phyloP scores from a whole-genome alignment of 805 yeast genomes.

The Brettanomyces sp. region DNA sequence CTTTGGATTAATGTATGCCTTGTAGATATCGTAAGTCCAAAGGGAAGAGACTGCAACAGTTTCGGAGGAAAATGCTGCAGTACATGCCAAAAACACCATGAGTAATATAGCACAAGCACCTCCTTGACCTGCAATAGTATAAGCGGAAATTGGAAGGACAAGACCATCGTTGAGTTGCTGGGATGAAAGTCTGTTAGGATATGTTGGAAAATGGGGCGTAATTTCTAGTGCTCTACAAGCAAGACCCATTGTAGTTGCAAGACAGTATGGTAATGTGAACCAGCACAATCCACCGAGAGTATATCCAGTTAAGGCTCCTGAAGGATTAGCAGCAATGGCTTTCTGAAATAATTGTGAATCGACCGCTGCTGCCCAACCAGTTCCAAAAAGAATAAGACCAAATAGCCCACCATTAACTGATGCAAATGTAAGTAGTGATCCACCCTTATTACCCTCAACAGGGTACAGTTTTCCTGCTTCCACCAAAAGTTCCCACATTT shows the following conservation, averaged over 20 bases:
- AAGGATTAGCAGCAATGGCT: conserved; percentile 35
- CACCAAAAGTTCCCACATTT: conserved; percentile 24
- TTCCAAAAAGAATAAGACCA: conserved; percentile 24
- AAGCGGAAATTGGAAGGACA: conserved; percentile 42
- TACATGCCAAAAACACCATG: conserved; percentile 43
- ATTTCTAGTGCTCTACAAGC: conserved; percentile 29
- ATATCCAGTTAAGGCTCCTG: conserved; percentile 32
- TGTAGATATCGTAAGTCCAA: conserved; percentile 41
- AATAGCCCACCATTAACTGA: conserved; percentile 21
- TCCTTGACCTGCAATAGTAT: conserved; percentile 40
- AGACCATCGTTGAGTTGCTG: conserved; percentile 39
- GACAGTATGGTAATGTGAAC: conserved; percentile 32
- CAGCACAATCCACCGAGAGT: conserved; percentile 38
- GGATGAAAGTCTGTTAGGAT: conserved; percentile 23
- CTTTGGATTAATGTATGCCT: conserved; percentile 39
- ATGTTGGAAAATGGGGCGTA: conserved; percentile 16
- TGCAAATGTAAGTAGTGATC: conserved; percentile 18
- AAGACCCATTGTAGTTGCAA: conserved; percentile 28
- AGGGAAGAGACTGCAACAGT: conserved; percentile 43
- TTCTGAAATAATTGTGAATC: conserved; percentile 26
- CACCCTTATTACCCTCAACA: conserved; percentile 12
- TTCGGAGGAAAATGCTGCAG: conserved; percentile 50
- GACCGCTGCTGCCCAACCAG: conserved; percentile 28
- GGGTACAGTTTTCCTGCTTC: conserved; percentile 17
- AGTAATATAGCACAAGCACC: conserved; percentile 40